A percentile compares a stretch with the other conserved stretches of the same genome.
Evolutionary conservation across 805 yeast species (phyloP).

Genomic region (Myxozyma udenii): DNA sequence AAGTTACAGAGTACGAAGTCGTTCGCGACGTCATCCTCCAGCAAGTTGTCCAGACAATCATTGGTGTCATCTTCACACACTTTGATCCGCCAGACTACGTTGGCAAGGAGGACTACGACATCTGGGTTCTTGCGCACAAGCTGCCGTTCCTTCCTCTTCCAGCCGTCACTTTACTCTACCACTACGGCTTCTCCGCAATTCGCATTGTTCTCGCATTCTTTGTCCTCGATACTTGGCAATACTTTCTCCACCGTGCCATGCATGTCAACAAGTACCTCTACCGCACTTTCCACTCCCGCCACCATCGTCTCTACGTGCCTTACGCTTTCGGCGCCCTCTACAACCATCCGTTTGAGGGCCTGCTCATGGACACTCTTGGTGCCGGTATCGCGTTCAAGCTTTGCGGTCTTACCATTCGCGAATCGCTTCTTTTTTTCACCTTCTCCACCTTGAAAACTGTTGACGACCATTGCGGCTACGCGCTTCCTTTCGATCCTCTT

Average conservation of each 20-base stretch:
- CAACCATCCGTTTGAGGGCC: slow-evolving; percentile 93
- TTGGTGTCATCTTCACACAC: slow-evolving; percentile 55
- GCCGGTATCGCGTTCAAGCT: slow-evolving; percentile 76
- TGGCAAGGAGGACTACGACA: slow-evolving; percentile 26
- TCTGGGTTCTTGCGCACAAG: slow-evolving; percentile 45
- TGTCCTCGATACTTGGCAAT: slow-evolving; percentile 93
- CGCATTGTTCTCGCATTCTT: slow-evolving; percentile 62
- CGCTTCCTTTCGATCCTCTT: slow-evolving; percentile 86
- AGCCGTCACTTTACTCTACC: slow-evolving; percentile 52
- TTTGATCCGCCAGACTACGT: slow-evolving; percentile 47
- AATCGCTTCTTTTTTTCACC: slow-evolving; percentile 67
- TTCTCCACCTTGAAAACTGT: slow-evolving; percentile 95
- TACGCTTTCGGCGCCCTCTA: slow-evolving; percentile 95
- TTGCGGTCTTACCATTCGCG: slow-evolving; percentile 69
- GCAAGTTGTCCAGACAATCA: slow-evolving; percentile 75
- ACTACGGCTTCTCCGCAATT: slow-evolving; percentile 60
- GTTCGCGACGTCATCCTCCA: slow-evolving; percentile 78
- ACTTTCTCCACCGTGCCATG: slow-evolving; percentile 83
- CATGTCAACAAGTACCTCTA: slow-evolving; percentile 75
- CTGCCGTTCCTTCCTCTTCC: slow-evolving; percentile 48
- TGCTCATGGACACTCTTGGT: slow-evolving; percentile 85
- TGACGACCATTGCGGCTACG: slow-evolving; percentile 98
- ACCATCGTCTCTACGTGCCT: slow-evolving; percentile 91
- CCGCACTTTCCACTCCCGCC: slow-evolving; percentile 84
- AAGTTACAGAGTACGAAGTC: slow-evolving; percentile 66